phyloP scores from a whole-genome alignment of 1,139 yeast species.

The Geotrichum europaeum region DNA sequence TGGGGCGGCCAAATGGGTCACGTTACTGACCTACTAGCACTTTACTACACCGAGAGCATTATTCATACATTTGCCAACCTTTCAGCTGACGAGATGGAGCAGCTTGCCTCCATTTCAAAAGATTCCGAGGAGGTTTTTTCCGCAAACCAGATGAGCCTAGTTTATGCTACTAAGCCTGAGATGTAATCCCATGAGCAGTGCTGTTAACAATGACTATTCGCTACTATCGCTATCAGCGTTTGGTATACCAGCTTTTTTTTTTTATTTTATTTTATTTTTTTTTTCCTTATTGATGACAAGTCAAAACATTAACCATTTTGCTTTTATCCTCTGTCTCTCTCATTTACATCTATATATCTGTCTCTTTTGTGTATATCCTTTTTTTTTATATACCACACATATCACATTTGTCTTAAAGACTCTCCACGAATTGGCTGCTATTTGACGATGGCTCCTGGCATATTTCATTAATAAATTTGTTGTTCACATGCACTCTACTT shows the following conservation, averaged over 20 bases:
- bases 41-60: constrained; percentile 30
- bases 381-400: no score
- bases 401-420: no score
- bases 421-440: no score
- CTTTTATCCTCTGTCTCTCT: no score
- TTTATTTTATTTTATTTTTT: neutral
- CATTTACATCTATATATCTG: no score
- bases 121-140: neutral
- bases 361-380: no score
- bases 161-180: neutral
- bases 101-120: neutral
- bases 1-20: constrained; percentile 35
- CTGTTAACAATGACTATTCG: neutral
- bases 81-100: constrained; percentile 24
- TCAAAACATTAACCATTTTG: no score
- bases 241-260: neutral
- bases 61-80: constrained; percentile 27
- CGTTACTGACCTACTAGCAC: constrained; percentile 29
- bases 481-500: no score
- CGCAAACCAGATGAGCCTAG: neutral
- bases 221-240: neutral
- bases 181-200: neutral
- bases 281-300: no score
- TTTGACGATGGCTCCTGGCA: no score
- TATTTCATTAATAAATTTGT: no score